These are phyloP conservation scores for Haematococcus lacustris DNA, from an alignment of 139 green algal species.

Conservation along the genomic window DNA sequence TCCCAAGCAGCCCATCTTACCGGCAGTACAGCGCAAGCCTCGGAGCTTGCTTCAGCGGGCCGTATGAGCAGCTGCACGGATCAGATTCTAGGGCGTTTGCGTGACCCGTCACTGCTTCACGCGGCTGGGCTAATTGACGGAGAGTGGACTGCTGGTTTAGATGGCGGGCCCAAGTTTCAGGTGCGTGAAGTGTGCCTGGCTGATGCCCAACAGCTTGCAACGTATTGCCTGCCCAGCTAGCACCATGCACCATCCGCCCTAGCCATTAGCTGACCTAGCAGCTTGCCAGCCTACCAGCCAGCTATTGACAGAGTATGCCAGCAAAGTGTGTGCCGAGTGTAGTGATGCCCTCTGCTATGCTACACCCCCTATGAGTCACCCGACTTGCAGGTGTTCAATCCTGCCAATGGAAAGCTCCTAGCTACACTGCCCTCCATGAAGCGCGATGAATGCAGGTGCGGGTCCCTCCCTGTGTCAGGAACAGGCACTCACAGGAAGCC, in stretches of 20 bases:
- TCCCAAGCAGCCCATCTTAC: too few relatives aligned
- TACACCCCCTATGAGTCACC: not conserved
- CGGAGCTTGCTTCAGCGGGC: too few relatives aligned
- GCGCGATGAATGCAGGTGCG: slow-evolving; percentile 52
- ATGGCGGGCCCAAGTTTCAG: slow-evolving; percentile 31
- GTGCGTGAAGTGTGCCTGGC: slow-evolving; percentile 7
- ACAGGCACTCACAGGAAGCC: too few relatives aligned
- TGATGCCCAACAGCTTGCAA: not conserved
- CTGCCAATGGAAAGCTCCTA: slow-evolving; percentile 62
- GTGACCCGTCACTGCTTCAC: slow-evolving; percentile 42
- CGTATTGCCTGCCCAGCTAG: not conserved
- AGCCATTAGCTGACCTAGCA: too few relatives aligned
- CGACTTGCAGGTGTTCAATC: slow-evolving; percentile 67
- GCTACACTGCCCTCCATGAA: slow-evolving; percentile 51
- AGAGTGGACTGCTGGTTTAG: slow-evolving; percentile 35
- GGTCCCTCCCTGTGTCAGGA: too few relatives aligned
- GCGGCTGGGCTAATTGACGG: slow-evolving; percentile 45
- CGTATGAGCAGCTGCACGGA: too few relatives aligned
- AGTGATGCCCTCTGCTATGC: not conserved
- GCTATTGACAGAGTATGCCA: not conserved
- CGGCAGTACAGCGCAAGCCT: too few relatives aligned
- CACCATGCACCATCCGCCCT: too few relatives aligned
- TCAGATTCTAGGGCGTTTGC: too few relatives aligned
- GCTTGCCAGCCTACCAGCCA: not conserved
- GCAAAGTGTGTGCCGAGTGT: not conserved